These are phyloP conservation scores for Spizellomyces punctatus DNA, from an alignment of 192 early-diverging fungal genomes.

Conservation along the genomic window DNA sequence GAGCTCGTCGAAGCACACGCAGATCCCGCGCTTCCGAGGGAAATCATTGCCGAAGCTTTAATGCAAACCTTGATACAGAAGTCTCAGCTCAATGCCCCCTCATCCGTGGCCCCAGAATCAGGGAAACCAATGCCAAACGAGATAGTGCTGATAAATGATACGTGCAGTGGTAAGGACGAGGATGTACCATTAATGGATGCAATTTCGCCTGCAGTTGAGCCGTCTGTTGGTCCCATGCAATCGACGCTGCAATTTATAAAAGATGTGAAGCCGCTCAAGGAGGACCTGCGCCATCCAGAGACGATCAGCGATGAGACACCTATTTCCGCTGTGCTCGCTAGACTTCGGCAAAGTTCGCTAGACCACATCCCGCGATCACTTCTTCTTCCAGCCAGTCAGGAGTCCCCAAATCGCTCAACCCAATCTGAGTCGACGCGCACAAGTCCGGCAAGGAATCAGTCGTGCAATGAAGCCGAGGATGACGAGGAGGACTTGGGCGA, in stretches of 20 bases:
- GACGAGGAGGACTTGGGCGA: neutral
- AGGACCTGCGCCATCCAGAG: too few relatives aligned
- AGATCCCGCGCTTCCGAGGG: conserved; percentile 18
- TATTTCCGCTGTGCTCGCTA: conserved; percentile 15
- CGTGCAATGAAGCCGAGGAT: neutral
- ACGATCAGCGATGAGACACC: neutral
- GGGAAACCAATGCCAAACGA: too few relatives aligned
- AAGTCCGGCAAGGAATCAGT: too few relatives aligned
- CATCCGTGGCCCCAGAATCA: neutral
- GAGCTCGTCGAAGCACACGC: conserved; percentile 24
- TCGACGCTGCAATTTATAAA: too few relatives aligned
- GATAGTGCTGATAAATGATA: too few relatives aligned
- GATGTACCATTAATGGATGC: too few relatives aligned
- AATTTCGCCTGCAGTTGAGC: too few relatives aligned
- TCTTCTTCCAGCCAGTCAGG: neutral
- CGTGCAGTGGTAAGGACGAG: too few relatives aligned
- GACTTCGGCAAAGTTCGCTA: conserved; percentile 14
- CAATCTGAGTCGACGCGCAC: too few relatives aligned
- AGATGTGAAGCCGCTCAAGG: too few relatives aligned
- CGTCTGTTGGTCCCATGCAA: too few relatives aligned
- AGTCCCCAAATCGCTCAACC: neutral
- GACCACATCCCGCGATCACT: conserved; percentile 2
- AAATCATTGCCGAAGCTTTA: conserved; percentile 29
- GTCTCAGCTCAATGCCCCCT: neutral
- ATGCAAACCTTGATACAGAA: conserved; percentile 9